phyloP scores from a whole-genome alignment of 495 filamentous ascomycete genomes.

The Neurospora sp. region DNA sequence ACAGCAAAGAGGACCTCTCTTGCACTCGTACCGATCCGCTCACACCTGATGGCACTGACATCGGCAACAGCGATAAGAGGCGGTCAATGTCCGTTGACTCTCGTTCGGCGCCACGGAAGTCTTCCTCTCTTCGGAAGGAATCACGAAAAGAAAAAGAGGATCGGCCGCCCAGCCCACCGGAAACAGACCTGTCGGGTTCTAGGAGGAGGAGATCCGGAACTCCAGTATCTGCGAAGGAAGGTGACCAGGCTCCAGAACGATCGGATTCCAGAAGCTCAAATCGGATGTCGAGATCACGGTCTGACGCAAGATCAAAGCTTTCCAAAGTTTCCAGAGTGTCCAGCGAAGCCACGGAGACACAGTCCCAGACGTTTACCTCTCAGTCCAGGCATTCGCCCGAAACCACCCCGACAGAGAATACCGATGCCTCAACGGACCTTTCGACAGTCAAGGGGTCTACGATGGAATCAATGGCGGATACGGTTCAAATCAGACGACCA shows the following conservation, averaged over 20 bases:
- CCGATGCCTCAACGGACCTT: neutral
- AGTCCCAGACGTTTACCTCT: slow-evolving; percentile 4
- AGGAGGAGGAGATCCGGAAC: slow-evolving; percentile 31
- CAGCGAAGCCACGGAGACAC: slow-evolving; percentile 30
- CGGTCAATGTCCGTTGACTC: slow-evolving; percentile 30
- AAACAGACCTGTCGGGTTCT: slow-evolving; percentile 40
- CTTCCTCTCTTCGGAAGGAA: slow-evolving; percentile 21
- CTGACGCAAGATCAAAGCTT: slow-evolving; percentile 32
- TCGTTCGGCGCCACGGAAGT: slow-evolving; percentile 12
- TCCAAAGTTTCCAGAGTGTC: slow-evolving; percentile 37
- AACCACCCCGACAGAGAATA: neutral
- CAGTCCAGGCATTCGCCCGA: neutral
- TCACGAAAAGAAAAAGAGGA: slow-evolving; percentile 30
- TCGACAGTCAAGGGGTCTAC: slow-evolving; percentile 7
- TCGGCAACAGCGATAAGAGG: slow-evolving; percentile 43
- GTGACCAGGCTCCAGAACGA: slow-evolving; percentile 17
- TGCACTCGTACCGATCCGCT: slow-evolving; percentile 42
- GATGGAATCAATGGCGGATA: slow-evolving; percentile 9
- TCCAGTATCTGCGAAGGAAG: slow-evolving; percentile 23
- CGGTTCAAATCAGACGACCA: slow-evolving; percentile 1
- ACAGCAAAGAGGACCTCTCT: slow-evolving; percentile 47
- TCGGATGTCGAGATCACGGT: slow-evolving; percentile 31
- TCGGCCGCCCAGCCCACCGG: slow-evolving; percentile 44
- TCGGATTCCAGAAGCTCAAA: slow-evolving; percentile 28
- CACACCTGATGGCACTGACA: slow-evolving; percentile 72